Base-by-base conservation (phyloP, 2,329 filamentous ascomycete species). In the Fusarium devonianum region DNA sequence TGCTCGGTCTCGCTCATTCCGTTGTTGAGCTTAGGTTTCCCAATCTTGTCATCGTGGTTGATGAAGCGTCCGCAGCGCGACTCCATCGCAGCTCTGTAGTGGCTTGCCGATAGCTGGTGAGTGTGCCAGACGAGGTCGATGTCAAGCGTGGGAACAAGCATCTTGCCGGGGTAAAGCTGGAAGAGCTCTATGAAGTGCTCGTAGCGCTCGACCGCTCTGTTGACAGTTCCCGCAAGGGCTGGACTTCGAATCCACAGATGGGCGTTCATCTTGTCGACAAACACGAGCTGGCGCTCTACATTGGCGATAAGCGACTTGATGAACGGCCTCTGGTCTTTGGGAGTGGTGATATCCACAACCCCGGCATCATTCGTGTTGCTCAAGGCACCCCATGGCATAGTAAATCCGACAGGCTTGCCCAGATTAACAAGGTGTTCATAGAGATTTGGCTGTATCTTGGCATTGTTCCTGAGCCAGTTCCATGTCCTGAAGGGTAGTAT, bases 91-190 rank as follows among this genome's bases (percentile, higher is more conserved):
- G 42, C 26, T 3, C 26, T 46, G 53, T 75, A 74, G 0, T 42
- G 40, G 4, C 12, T 34, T 0, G 70, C 55, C 5, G 69, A 71
- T 43, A 69, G 68, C 46, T 74, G 73, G 49, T 75, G 73, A 3
- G 74, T 75, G 43, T 75, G 71, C 73, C 73, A 76, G 7, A 64
- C 72, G 4, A 76, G 60, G 37, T 76, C 73, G 17, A 76, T 67
- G 26, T 75, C 73, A 3, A 73, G 60, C 2, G 71, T 72, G 1
- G 73, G 73, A 7, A 75, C 73, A 2, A 72, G 51, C 40, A 67
- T 67, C 14, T 54, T 67, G 7, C 55, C 50, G 1, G 67, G 67
- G 36, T 82, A 63, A 0, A 67, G 53, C 2, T 69, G 69, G 35
- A 75, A 64, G 3, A 75, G 63, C 14, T 57, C 56, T 30, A 75